Evolutionary conservation across 2,329 filamentous ascomycete genomes (phyloP), one percentile per base, ranked within the genome.

Genomic region (Chaetomium strumarium): DNA sequence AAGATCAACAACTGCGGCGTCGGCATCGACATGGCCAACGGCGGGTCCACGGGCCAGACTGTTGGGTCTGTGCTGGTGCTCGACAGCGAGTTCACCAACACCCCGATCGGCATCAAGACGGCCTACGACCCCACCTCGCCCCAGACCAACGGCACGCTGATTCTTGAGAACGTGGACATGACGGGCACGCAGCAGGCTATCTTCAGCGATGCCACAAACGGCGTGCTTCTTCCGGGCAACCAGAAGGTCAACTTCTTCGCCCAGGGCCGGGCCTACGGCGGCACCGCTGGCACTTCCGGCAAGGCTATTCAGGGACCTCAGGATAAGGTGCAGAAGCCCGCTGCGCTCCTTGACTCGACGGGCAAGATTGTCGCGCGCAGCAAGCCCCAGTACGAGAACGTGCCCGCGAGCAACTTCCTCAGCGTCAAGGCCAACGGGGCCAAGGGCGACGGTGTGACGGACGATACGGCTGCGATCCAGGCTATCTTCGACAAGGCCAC

Each of bases 151-250:
- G 89, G 88, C 55, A 89, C 88, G 13, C 78, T 96, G 42, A 79
- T 96, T 60, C 70, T 97, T 11, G 88, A 96, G 72, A 96, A 96
- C 61, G 88, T 95, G 33, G 90, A 96, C 71, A 90, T 96, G 71
- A 72, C 70, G 59, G 84, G 81, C 50, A 82, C 88, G 49, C 75
- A 78, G 7, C 76, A 80, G 20, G 89, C 88, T 31, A 80, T 97
- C 49, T 68, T 76, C 58, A 78, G 79, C 60, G 68, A 73, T 17
- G 75, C 72, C 56, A 84, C 81, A 42, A 73, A 78, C 40, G 68
- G 72, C 5, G 74, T 74, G 1, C 73, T 96, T 41, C 78, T 96
- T 30, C 71, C 75, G 2, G 90, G 89, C 55, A 86, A 86, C 62
- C 73, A 78, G 43, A 79, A 83, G 58, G 77, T 96, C 53, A 67